Evolutionary conservation across 306 rosid species (phyloP), one percentile per base, ranked within the genome.

Genomic region (Vachellia pachyceras): DNA sequence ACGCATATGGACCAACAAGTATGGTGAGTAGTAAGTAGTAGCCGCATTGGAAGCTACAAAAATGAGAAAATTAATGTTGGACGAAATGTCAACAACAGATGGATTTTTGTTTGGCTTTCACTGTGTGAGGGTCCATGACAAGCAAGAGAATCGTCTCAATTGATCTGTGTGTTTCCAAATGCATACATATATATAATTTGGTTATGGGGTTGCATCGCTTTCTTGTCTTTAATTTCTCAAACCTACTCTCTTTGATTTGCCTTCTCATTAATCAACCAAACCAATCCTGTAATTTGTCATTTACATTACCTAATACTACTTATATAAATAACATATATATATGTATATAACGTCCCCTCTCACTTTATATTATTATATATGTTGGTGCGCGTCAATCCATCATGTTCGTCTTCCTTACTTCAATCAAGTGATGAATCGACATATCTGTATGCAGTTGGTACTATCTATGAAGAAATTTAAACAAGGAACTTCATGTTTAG

Each of bases 161-260:
- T 36, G 78, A 72, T 50, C 5, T 81, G 33, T 29, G 33, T 81
- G 49, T 20, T 37, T 22, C 44, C 25, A 20, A 44, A 33, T 55
- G 82, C 82, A 29, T 29, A 29, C 2, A 29, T 29, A 29, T 29
- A 29, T 29, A 29, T 29, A 29, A 29, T 29, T 29, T 29, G 29
- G n/a, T 84, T 14, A 86, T 82, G 88, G 85, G 74, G 74, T 77
- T 86, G 25, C 75, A 47, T 83, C 74, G 83, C 82, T 72, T 70
- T 17, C 70, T 81, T 87, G 88, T 87, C 91, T 86, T n/a, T n/a
- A n/a, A n/a, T n/a, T 84, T 67, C 84, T 79, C 90, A 76, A 75
- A 80, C 41, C 83, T 47, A 82, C 68, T 49, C 37, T 29, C n/a
- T 1, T 29, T 29, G 36, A 15, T 46, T 46, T 67, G 7, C 76